Conservation (phyloP, 495 filamentous ascomycete species). For the Saxophila tyrrhenica region DNA sequence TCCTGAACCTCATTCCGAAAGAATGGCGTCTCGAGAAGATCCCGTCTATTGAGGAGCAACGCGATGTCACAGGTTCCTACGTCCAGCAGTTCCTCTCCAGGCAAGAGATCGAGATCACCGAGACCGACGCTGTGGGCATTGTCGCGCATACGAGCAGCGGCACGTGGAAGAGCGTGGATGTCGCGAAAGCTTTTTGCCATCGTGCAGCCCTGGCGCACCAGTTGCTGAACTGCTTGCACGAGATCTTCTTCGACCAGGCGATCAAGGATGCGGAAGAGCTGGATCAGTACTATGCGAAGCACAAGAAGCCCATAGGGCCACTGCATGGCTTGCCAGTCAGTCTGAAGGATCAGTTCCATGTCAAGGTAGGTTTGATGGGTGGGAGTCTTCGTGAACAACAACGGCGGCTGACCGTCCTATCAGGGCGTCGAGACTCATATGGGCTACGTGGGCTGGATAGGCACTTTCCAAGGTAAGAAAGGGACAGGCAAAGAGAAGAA, state of each 20-base stretch:
- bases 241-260: constrained; percentile 31
- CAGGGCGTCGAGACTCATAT: constrained; percentile 55
- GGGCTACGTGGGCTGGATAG: constrained; percentile 39
- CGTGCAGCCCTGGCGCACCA: constrained; percentile 35
- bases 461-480: constrained; percentile 30
- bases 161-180: constrained; percentile 32
- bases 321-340: constrained; percentile 57
- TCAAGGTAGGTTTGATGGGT: too few species aligned
- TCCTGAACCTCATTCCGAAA: constrained; percentile 43
- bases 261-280: constrained; percentile 24
- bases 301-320: constrained; percentile 33
- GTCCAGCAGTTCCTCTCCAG: constrained; percentile 45
- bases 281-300: constrained; percentile 26
- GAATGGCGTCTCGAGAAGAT: constrained; percentile 44
- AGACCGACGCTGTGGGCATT: constrained; percentile 31
- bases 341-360: constrained; percentile 62
- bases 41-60: constrained; percentile 40
- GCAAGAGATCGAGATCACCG: constrained; percentile 40
- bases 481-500: constrained; percentile 24
- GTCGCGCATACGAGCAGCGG: constrained; percentile 24
- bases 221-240: constrained; percentile 33
- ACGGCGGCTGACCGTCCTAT: too few species aligned
- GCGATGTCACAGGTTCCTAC: constrained; percentile 51
- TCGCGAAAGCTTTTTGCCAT: constrained; percentile 32
- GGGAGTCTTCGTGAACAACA: too few species aligned